Conservation (phyloP, 1,284 basidiomycete genomes). For the Ceratobasidium sp. region DNA sequence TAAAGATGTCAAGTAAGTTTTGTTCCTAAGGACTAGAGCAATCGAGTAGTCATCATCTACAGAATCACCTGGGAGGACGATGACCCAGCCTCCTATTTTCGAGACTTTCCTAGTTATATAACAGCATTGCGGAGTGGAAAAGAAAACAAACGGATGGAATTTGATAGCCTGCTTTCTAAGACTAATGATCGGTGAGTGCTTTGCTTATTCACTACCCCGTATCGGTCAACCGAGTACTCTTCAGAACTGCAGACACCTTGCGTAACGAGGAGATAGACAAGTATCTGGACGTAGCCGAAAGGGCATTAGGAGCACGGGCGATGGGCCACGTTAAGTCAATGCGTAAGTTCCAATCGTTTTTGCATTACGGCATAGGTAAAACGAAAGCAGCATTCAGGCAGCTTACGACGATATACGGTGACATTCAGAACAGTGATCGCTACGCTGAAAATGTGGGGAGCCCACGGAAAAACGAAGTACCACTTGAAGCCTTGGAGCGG, state of each 20-base stretch:
- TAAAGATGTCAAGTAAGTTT: constrained; percentile 7
- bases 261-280: constrained; percentile 69
- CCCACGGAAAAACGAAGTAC: not conserved
- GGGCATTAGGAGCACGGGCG: constrained; percentile 59
- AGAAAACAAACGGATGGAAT: constrained; percentile 52
- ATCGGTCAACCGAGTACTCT: not conserved
- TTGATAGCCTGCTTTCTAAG: constrained; percentile 1
- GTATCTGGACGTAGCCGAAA: constrained; percentile 76
- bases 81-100: constrained; percentile 76
- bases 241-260: constrained; percentile 70
- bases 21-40: not conserved
- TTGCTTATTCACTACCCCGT: not conserved
- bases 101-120: constrained; percentile 68
- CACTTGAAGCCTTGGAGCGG: constrained; percentile 11
- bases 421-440: not conserved
- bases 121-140: constrained; percentile 60
- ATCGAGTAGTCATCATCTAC: too few relatives aligned
- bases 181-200: constrained; percentile 11
- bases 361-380: not conserved
- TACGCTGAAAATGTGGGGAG: constrained; percentile 64
- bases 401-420: constrained; percentile 23
- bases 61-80: constrained; percentile 54
- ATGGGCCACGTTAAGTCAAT: constrained; percentile 1
- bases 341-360: not conserved
- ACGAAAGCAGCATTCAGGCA: constrained; percentile 17